Percentiles rank a stretch among this genome's conserved stretches.
Evolutionary conservation across 805 yeast species (phyloP).

Genomic region (Nakazawaea sp.): DNA sequence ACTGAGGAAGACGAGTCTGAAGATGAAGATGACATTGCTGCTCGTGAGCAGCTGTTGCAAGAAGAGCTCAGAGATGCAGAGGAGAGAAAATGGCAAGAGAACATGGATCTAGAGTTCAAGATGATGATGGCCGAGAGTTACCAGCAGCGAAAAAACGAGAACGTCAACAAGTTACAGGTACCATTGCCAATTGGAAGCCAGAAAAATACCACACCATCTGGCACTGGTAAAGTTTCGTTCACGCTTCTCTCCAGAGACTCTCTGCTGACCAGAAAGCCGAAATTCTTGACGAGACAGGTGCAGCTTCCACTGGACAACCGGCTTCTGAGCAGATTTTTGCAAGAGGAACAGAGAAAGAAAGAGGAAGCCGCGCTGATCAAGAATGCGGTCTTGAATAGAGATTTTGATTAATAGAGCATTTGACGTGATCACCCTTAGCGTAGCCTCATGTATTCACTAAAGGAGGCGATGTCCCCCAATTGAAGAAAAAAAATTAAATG

Average conservation of each 20-base stretch:
- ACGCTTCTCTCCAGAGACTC: conserved; percentile 16
- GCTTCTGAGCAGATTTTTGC: too few species aligned
- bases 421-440: too few species aligned
- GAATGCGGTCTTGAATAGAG: not conserved
- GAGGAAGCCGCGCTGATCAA: not conserved
- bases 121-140: conserved; percentile 13
- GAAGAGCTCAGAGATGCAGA: conserved; percentile 11
- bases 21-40: conserved; percentile 15
- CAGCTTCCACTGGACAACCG: not conserved
- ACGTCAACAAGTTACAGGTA: too few species aligned
- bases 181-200: too few species aligned
- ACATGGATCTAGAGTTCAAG: conserved; percentile 1
- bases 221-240: conserved; percentile 15
- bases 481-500: conserved; percentile 3
- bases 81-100: not conserved
- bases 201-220: too few species aligned
- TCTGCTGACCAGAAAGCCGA: conserved; percentile 16
- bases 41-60: conserved; percentile 19
- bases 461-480: conserved; percentile 11
- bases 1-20: not conserved
- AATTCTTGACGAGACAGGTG: conserved; percentile 3
- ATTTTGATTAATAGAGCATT: not conserved
- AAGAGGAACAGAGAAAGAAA: not conserved
- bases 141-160: not conserved
- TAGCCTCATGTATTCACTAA: conserved; percentile 50